These are phyloP conservation scores for Pisolithus tinctorius DNA, from an alignment of 768 basidiomycete species.

Conservation along the genomic window DNA sequence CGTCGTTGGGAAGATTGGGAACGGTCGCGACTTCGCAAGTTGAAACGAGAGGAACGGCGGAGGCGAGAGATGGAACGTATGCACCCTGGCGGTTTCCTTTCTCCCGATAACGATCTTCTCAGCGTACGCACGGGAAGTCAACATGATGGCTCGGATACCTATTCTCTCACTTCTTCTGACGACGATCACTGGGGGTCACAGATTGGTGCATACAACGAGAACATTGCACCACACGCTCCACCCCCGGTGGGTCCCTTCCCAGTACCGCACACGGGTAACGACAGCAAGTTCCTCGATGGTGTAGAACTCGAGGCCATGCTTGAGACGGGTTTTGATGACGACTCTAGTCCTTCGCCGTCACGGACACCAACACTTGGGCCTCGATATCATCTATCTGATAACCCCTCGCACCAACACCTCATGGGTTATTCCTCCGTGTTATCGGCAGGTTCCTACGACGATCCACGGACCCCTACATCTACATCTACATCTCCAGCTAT, in stretches of 20 bases:
- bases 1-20: conserved; percentile 99
- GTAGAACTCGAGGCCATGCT: conserved; percentile 90
- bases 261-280: conserved; percentile 19
- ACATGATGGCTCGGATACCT: conserved; percentile 74
- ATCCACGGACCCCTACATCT: conserved; percentile 18
- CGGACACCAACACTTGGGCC: conserved; percentile 33
- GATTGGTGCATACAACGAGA: conserved; percentile 93
- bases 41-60: conserved; percentile 80
- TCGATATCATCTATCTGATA: conserved; percentile 63
- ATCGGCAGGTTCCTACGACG: conserved; percentile 36
- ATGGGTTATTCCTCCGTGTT: conserved; percentile 50
- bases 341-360: conserved; percentile 42
- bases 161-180: conserved; percentile 79
- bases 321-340: conserved; percentile 82
- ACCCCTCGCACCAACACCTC: conserved; percentile 28
- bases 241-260: conserved; percentile 71
- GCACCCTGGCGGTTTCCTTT: conserved; percentile 61
- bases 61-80: conserved; percentile 74
- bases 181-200: conserved; percentile 96
- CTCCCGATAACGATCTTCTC: conserved; percentile 58
- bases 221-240: conserved; percentile 69
- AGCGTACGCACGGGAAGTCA: conserved; percentile 53
- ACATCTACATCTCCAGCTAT: conserved; percentile 27
- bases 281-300: conserved; percentile 46
- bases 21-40: conserved; percentile 84